Evolutionary conservation across 768 basidiomycete genomes (phyloP).

Genomic region (Austroboletus eburneus): DNA sequence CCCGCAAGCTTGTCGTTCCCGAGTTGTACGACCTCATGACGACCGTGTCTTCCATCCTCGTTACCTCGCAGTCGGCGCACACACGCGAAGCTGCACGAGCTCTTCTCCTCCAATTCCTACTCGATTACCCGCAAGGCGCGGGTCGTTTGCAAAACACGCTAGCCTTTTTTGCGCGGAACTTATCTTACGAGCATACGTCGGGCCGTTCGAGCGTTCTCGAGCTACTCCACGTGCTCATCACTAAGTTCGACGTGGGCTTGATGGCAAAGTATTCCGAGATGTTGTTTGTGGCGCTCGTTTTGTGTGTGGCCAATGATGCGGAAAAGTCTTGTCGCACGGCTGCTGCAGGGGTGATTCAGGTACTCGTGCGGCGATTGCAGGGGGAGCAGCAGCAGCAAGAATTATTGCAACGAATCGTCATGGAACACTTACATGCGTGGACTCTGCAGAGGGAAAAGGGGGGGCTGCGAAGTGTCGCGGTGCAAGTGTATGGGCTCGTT

Average conservation of each 20-base stretch:
- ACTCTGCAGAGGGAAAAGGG: constrained; percentile 55
- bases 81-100: constrained; percentile 91
- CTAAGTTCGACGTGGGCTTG: constrained; percentile 76
- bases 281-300: constrained; percentile 86
- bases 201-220: constrained; percentile 95
- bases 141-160: constrained; percentile 85
- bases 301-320: constrained; percentile 93
- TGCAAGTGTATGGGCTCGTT: constrained; percentile 80
- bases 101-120: constrained; percentile 86
- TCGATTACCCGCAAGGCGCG: constrained; percentile 96
- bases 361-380: constrained; percentile 65
- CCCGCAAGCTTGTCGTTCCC: constrained; percentile 87
- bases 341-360: constrained; percentile 80
- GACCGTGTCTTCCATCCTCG: constrained; percentile 84
- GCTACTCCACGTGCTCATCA: constrained; percentile 75
- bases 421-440: constrained; percentile 80
- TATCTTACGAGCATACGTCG: constrained; percentile 86
- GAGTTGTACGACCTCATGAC: constrained; percentile 99
- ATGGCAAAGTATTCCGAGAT: constrained; percentile 81
- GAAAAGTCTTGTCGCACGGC: constrained; percentile 86
- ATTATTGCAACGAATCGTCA: constrained; percentile 48
- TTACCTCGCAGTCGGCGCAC: constrained; percentile 86
- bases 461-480: constrained; percentile 65
- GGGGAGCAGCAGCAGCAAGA: constrained; percentile 50
- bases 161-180: constrained; percentile 87